phyloP scores from a whole-genome alignment of 352 stramenopile species.

The Pilasporangium apinafurcum region DNA sequence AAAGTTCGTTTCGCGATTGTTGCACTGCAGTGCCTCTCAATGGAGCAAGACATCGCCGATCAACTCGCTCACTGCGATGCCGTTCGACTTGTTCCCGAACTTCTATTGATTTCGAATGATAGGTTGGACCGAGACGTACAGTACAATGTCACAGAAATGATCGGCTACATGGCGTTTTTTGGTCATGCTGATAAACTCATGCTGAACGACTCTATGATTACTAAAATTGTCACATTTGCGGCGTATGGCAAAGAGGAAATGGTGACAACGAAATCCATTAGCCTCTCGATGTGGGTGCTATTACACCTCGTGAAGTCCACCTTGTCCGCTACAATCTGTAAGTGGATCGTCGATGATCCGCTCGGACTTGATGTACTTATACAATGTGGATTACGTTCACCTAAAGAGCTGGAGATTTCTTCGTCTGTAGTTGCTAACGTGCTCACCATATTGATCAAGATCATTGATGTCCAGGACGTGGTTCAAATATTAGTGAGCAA shows the following conservation, averaged over 20 bases:
- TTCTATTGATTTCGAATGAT: conserved; percentile 21
- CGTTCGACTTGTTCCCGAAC: conserved; percentile 24
- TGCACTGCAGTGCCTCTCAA: conserved; percentile 46
- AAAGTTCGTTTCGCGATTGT: conserved; percentile 40
- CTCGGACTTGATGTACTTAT: conserved; percentile 30
- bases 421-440: conserved; percentile 30
- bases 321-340: conserved; percentile 8
- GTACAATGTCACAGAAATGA: conserved; percentile 53
- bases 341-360: conserved; percentile 24
- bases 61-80: conserved; percentile 15
- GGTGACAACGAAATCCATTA: conserved; percentile 23
- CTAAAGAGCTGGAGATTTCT: conserved; percentile 18
- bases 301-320: conserved; percentile 25
- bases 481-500: conserved; percentile 21
- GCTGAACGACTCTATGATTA: conserved; percentile 22
- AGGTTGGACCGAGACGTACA: conserved; percentile 26
- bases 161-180: conserved; percentile 60
- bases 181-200: conserved; percentile 27
- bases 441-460: conserved; percentile 27
- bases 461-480: conserved; percentile 9
- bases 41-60: conserved; percentile 32
- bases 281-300: conserved; percentile 34
- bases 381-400: conserved; percentile 20
- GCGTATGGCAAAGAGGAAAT: conserved; percentile 20
- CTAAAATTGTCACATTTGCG: conserved; percentile 32